Base-by-base conservation (phyloP, 2,329 filamentous ascomycete species). In the Exophiala xenobiotica region DNA sequence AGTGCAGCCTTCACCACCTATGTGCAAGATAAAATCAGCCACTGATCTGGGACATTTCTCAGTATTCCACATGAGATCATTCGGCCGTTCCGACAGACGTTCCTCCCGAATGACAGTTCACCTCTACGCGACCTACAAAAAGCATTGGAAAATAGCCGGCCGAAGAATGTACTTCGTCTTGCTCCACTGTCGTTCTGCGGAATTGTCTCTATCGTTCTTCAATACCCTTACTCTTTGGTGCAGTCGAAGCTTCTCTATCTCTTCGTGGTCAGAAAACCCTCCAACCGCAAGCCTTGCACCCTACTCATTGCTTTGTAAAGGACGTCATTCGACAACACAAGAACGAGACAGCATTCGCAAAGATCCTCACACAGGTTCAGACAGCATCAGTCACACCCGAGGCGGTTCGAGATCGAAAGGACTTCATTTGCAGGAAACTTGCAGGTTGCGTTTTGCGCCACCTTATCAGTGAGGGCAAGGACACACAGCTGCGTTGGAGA, bases 221-320 rank as follows among this genome's bases (percentile, higher is more conserved):
- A 56, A 7, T 51, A 56, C 33, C 52, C 57, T 16, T 47, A 53
- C 19, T 60, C 55, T 8, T 14, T 23, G 16, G 40, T 42, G 12
- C 55, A 58, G 31, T 49, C 23, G 19, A 58, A 52, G 35, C 20
- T 54, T 26, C 35, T 60, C n/a, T 54, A 56, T 31, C 27, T 56
- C 11, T 56, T 58, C 53, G 51, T 60, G 46, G 56, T 55, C 6
- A 6, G 49, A 29, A n/a, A 6, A 24, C 14, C 27, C 16, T 33
- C 11, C 18, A 6, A 23, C n/a, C n/a, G 9, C 8, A 19, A 24
- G 26, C 23, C 16, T 20, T 27, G 7, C 11, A 31, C 45, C 49
- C 16, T 51, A 4, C 18, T 35, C 5, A 35, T 35, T n/a, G 8
- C 31, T 22, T 20, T n/a, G 3, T 22, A 24, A 19, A 55, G 53